These are phyloP conservation scores for Phytophthora tubulina DNA, from an alignment of 352 stramenopile species.

Conservation along the genomic window DNA sequence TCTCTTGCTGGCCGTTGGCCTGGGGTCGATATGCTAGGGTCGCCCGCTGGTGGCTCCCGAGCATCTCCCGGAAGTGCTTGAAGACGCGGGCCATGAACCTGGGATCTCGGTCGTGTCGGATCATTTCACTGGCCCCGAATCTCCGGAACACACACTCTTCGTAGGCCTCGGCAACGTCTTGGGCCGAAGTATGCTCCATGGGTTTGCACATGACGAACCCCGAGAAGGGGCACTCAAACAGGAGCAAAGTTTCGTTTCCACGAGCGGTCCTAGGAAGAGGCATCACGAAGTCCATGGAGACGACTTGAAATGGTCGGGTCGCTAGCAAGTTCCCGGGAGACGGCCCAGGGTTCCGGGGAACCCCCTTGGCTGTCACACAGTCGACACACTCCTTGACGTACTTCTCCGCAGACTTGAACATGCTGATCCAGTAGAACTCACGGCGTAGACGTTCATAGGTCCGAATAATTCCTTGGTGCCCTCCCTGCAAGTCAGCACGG, in stretches of 20 bases:
- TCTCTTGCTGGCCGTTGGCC: conserved; percentile 49
- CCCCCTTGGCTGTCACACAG: conserved; percentile 1
- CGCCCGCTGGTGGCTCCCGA: conserved; percentile 27
- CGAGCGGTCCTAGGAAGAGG: neutral
- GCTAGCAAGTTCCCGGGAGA: conserved; percentile 16
- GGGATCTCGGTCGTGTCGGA: conserved; percentile 39
- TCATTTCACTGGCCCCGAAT: conserved; percentile 35
- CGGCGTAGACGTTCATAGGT: conserved; percentile 6
- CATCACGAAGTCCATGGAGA: conserved; percentile 32
- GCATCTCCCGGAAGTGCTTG: conserved; percentile 32
- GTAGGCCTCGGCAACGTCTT: no score
- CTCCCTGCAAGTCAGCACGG: conserved; percentile 11
- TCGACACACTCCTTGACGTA: neutral
- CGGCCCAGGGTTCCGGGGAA: neutral
- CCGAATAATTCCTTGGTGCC: conserved; percentile 14
- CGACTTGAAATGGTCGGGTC: conserved; percentile 12
- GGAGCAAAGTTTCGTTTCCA: conserved; percentile 9
- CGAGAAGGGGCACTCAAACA: conserved; percentile 18
- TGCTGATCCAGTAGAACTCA: conserved; percentile 19
- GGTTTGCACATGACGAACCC: neutral
- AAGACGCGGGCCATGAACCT: conserved; percentile 49
- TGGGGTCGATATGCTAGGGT: conserved; percentile 46
- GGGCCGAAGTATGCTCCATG: no score
- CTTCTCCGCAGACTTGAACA: conserved; percentile 11
- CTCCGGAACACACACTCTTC: neutral